These are phyloP conservation scores for Angophora floribunda DNA, from an alignment of 345 rosid genomes.

Conservation along the genomic window DNA sequence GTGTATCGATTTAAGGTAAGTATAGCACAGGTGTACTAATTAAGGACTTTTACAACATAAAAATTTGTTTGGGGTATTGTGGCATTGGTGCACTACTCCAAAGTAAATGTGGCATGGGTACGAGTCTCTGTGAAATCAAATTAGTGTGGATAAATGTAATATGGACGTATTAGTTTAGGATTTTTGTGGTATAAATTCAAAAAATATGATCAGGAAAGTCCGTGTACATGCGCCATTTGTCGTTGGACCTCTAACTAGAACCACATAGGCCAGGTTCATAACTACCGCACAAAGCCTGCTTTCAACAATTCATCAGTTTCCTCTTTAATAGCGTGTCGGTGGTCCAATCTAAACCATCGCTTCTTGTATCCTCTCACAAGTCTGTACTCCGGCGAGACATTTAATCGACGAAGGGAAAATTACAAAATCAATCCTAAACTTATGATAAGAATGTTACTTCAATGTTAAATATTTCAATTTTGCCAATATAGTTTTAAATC, in stretches of 20 bases:
- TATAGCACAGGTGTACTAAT: too few relatives aligned
- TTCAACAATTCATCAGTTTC: neutral
- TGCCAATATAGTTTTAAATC: neutral
- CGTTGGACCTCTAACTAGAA: neutral
- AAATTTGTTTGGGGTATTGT: neutral
- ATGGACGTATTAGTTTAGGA: too few relatives aligned
- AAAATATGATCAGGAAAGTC: too few relatives aligned
- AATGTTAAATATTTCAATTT: neutral
- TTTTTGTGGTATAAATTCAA: too few relatives aligned
- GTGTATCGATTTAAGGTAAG: neutral
- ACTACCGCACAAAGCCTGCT: neutral
- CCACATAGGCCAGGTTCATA: neutral
- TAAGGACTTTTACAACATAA: too few relatives aligned
- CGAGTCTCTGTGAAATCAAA: too few relatives aligned
- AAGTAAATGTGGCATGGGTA: neutral
- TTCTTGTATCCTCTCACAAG: neutral
- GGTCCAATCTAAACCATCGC: neutral
- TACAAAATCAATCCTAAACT: too few relatives aligned
- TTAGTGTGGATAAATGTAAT: too few relatives aligned
- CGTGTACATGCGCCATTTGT: too few relatives aligned
- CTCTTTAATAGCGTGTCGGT: neutral
- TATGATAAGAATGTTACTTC: too few relatives aligned
- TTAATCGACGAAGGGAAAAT: neutral
- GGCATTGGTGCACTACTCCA: neutral
- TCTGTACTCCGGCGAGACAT: neutral